Conservation (phyloP, 2,329 filamentous ascomycete genomes). For the Aspergillus vadensis region DNA sequence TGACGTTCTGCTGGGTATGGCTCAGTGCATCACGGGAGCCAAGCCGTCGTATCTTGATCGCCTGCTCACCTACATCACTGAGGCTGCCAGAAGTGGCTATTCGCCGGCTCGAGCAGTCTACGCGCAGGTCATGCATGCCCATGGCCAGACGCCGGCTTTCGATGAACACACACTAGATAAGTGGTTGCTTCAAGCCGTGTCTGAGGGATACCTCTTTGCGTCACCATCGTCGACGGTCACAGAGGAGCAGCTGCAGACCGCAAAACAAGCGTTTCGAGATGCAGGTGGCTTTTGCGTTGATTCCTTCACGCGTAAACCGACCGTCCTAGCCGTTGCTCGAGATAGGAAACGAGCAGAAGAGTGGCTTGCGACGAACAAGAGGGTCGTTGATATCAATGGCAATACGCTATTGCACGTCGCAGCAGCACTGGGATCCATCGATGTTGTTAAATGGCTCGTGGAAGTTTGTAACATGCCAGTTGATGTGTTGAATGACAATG, state of each 20-base stretch:
- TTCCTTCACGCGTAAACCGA: constrained; percentile 24
- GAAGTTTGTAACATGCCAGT: constrained; percentile 18
- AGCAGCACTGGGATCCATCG: constrained; percentile 23
- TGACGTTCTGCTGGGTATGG: constrained; percentile 30
- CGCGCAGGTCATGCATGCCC: constrained; percentile 28
- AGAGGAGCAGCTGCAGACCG: constrained; percentile 16
- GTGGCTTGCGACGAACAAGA: constrained; percentile 9
- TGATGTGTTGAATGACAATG: constrained; percentile 29
- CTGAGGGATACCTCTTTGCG: constrained; percentile 29
- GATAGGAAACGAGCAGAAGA: constrained; percentile 10
- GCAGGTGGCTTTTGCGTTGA: constrained; percentile 28
- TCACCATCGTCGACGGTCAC: constrained; percentile 1
- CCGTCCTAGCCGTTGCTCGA: constrained; percentile 15
- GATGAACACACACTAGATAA: constrained; percentile 19
- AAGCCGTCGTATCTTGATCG: constrained; percentile 27
- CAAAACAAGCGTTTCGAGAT: constrained; percentile 23
- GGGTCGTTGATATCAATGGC: constrained; percentile 26
- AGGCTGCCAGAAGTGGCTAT: constrained; percentile 23
- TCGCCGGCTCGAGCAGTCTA: constrained; percentile 31
- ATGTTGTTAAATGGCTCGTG: constrained; percentile 19
- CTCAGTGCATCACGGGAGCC: constrained; percentile 28
- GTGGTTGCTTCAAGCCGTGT: constrained; percentile 28
- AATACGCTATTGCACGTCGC: constrained; percentile 31
- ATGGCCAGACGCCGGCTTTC: constrained; percentile 22
- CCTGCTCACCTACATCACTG: constrained; percentile 25